Conservation (phyloP, 768 basidiomycete species). For the Boletus patriciae region DNA sequence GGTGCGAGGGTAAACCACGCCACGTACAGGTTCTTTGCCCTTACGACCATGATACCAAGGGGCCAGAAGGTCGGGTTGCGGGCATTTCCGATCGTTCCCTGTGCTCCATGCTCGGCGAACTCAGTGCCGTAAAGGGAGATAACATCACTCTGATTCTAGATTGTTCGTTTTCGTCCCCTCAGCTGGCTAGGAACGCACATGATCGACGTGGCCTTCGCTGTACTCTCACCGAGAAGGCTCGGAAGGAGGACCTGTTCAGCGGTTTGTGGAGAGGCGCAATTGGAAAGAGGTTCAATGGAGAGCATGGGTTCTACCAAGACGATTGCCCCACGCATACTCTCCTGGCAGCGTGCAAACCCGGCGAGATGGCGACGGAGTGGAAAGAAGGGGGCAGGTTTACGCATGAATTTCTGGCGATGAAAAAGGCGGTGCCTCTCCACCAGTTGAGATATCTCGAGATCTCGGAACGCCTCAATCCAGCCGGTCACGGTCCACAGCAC, state of each 20-base stretch:
- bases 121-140: constrained; percentile 58
- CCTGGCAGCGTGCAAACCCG: constrained; percentile 56
- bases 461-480: constrained; percentile 42
- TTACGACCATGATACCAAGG: constrained; percentile 60
- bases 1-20: constrained; percentile 49
- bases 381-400: constrained; percentile 68
- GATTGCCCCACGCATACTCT: constrained; percentile 47
- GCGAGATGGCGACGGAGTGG: constrained; percentile 56
- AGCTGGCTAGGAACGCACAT: constrained; percentile 39
- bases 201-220: constrained; percentile 54
- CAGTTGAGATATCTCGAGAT: constrained; percentile 50
- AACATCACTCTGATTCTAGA: constrained; percentile 71
- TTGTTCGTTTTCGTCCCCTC: constrained; percentile 55
- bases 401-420: constrained; percentile 48
- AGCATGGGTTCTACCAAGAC: constrained; percentile 47
- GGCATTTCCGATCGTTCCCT: constrained; percentile 72
- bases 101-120: constrained; percentile 57
- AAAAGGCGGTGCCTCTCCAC: constrained; percentile 50
- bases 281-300: constrained; percentile 36
- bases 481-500: constrained; percentile 41
- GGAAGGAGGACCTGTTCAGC: constrained; percentile 51
- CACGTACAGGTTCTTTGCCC: constrained; percentile 62
- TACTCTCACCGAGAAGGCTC: constrained; percentile 58
- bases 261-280: constrained; percentile 55
- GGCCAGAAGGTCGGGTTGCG: constrained; percentile 46